phyloP scores from a whole-genome alignment of 345 rosid genomes.

The Citrus sinensis region DVS_A1.0 CM039163.1:44259001-44259500 shows the following conservation, averaged over 20 bases:
- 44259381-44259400: too few species aligned
- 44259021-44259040: not conserved
- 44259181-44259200: conserved; percentile 41
- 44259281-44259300: not conserved
- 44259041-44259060: not conserved
- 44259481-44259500: too few species aligned
- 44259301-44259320: too few species aligned
- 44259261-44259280: not conserved
- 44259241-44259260: conserved; percentile 29
- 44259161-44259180: not conserved
- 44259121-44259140: not conserved
- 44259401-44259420: too few species aligned
- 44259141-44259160: not conserved
- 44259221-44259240: conserved; percentile 51
- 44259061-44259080: not conserved
- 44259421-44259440: too few species aligned
- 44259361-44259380: too few species aligned
- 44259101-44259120: not conserved
- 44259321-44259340: too few species aligned
- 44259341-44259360: too few species aligned
- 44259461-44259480: not conserved
- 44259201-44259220: conserved; percentile 54
- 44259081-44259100: not conserved
- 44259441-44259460: not conserved
- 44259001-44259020: not conserved